These are phyloP conservation scores for Aspergillus terreus DNA, from an alignment of 2,329 filamentous ascomycete genomes.

Conservation along the genomic window DNA sequence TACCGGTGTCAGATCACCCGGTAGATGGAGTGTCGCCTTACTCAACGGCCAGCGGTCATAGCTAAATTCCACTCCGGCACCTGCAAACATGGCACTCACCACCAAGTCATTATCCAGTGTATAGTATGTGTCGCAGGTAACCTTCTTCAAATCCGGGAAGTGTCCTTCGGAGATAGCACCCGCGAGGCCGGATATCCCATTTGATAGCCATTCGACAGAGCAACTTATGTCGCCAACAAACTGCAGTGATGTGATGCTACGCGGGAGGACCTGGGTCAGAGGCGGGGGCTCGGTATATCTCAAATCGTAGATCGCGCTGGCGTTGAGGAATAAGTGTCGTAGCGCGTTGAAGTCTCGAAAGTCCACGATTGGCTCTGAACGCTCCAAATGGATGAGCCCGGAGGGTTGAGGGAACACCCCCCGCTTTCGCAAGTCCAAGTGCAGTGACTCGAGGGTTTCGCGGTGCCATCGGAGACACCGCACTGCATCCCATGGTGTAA, in stretches of 20 bases:
- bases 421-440: constrained; percentile 1
- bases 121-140: neutral
- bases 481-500: neutral
- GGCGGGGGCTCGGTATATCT: neutral
- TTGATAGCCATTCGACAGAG: neutral
- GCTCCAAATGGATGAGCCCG: neutral
- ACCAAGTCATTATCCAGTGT: neutral
- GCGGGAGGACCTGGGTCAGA: constrained; percentile 1
- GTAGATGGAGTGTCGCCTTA: neutral
- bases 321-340: constrained; percentile 5
- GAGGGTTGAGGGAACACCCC: neutral
- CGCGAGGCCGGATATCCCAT: neutral
- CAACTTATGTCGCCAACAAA: neutral
- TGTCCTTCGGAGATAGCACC: neutral
- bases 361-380: neutral
- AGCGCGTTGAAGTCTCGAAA: constrained; percentile 1
- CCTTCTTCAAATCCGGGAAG: constrained; percentile 1
- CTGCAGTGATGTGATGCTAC: neutral
- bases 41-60: constrained; percentile 5
- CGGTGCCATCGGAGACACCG: constrained; percentile 1
- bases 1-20: too few species aligned
- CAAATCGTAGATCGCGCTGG: neutral
- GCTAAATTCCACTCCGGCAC: constrained; percentile 2
- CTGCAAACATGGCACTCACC: constrained; percentile 1
- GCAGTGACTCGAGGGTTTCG: constrained; percentile 3